phyloP scores from a whole-genome alignment of 345 rosid species.

The Dovyalis caffra region DNA sequence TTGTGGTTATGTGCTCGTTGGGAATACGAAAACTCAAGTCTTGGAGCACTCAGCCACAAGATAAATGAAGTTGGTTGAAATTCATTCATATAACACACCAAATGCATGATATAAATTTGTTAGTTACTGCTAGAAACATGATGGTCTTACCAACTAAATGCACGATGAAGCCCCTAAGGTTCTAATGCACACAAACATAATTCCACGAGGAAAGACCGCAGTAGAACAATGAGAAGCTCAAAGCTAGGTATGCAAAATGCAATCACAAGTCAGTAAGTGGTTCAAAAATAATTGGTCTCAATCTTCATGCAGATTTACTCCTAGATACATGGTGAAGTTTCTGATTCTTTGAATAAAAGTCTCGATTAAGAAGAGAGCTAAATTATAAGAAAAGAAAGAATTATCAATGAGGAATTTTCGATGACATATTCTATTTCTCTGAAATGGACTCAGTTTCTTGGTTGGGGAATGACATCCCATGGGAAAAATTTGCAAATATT shows the following conservation, averaged over 20 bases:
- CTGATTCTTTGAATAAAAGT: neutral
- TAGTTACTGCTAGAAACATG: neutral
- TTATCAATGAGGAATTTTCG: neutral
- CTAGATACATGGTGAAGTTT: neutral
- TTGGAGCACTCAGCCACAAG: neutral
- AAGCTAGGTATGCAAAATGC: neutral
- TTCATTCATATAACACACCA: neutral
- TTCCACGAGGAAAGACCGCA: neutral
- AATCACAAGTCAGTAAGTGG: neutral
- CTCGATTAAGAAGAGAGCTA: neutral
- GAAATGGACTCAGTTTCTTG: neutral
- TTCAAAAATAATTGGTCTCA: neutral
- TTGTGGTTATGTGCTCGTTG: no score
- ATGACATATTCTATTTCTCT: neutral
- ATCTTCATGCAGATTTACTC: neutral
- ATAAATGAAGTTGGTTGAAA: neutral
- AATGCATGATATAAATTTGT: neutral
- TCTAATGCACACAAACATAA: neutral
- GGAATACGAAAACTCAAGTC: neutral
- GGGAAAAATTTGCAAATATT: neutral
- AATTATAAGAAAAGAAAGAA: neutral
- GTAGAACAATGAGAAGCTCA: neutral
- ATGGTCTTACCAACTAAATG: neutral
- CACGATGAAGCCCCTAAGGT: neutral
- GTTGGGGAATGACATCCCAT: neutral